These are phyloP conservation scores for Lolium rigidum DNA, from an alignment of 176 grass and related monocot species.

Conservation along the genomic window DNA sequence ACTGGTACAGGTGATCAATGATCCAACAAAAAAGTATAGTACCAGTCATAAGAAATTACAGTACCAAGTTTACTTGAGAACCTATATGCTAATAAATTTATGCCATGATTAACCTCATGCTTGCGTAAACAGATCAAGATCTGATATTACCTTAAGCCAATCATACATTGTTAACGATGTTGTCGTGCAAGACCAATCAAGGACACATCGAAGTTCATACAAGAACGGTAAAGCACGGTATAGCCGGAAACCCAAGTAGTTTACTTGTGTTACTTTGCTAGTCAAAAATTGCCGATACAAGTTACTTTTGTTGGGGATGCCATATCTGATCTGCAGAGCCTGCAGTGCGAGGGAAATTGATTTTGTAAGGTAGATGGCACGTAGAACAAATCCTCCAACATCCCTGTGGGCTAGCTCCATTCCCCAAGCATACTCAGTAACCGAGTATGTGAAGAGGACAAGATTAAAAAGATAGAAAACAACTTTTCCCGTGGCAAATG, in stretches of 20 bases:
- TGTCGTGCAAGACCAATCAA: constrained; percentile 97
- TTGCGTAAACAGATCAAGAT: background rate
- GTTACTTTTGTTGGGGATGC: constrained; percentile 93
- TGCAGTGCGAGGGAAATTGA: constrained; percentile 89
- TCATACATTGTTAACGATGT: constrained; percentile 99
- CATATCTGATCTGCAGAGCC: constrained; percentile 92
- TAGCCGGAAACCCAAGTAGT: constrained; percentile 86
- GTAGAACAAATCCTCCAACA: constrained; percentile 78
- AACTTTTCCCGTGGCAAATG: constrained; percentile 87
- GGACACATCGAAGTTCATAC: constrained; percentile 95
- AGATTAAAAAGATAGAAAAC: constrained; percentile 99
- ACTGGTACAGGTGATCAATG: background rate
- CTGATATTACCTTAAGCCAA: constrained; percentile 86
- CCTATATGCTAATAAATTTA: constrained; percentile 19
- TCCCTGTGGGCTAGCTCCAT: constrained; percentile 83
- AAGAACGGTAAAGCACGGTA: constrained; percentile 95
- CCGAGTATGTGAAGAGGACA: constrained; percentile 90
- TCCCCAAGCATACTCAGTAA: constrained; percentile 94
- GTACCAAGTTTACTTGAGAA: background rate
- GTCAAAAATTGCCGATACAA: constrained; percentile 95
- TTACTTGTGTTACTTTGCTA: constrained; percentile 97
- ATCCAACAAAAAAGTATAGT: background rate
- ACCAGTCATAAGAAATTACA: constrained; percentile 16
- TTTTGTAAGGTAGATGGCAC: constrained; percentile 95
- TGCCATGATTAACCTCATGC: background rate